phyloP scores from a whole-genome alignment of 2,329 filamentous ascomycete genomes.

The Aspergillus sp. region DNA sequence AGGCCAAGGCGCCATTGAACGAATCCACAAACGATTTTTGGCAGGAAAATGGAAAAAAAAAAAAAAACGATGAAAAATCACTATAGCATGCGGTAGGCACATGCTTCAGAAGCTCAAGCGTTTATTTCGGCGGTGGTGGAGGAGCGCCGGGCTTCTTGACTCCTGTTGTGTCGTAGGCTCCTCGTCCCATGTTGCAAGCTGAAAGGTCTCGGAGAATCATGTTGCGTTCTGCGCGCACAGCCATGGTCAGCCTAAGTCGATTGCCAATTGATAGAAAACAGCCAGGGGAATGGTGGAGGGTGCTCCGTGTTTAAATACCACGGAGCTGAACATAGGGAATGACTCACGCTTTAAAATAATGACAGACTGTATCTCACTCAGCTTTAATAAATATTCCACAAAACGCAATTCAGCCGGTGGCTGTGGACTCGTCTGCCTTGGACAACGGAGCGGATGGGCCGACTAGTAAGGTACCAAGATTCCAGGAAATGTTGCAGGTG shows the following conservation, averaged over 20 bases:
- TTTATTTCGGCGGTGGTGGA: slow-evolving; percentile 42
- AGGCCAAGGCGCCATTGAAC: slow-evolving; percentile 26
- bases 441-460: slow-evolving; percentile 17
- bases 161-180: slow-evolving; percentile 53
- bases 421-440: slow-evolving; percentile 17
- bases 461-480: slow-evolving; percentile 22
- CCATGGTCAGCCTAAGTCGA: slow-evolving; percentile 29
- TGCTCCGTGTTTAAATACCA: background rate
- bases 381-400: slow-evolving; percentile 9
- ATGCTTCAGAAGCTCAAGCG: slow-evolving; percentile 14
- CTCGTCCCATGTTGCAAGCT: slow-evolving; percentile 51
- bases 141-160: slow-evolving; percentile 49
- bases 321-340: background rate
- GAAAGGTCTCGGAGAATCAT: slow-evolving; percentile 45
- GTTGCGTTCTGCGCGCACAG: slow-evolving; percentile 30
- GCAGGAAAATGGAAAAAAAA: slow-evolving; percentile 15
- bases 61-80: background rate
- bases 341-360: slow-evolving; percentile 13
- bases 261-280: background rate
- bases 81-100: slow-evolving; percentile 21
- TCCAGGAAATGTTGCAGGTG: slow-evolving; percentile 32
- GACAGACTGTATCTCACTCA: slow-evolving; percentile 2
- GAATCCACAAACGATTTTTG: slow-evolving; percentile 23
- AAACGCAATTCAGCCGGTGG: slow-evolving; percentile 11
- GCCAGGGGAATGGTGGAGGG: background rate